Conservation (phyloP, 257 asterid genomes). For the Linderniella brevidens region DNA sequence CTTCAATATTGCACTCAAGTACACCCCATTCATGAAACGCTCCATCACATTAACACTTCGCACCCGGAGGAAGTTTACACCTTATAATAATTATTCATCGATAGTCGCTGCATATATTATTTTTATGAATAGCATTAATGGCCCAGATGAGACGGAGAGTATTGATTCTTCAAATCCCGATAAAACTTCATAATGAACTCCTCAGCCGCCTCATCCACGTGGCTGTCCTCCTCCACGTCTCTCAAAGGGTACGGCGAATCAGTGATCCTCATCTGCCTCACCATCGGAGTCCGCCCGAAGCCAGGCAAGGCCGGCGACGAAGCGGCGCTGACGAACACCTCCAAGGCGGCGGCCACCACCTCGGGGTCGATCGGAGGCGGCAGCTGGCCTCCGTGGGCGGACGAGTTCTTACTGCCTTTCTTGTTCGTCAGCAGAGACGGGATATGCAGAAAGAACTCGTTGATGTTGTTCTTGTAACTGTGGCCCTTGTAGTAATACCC, state of each 20-base stretch:
- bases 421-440: no score
- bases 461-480: no score
- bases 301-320: constrained; percentile 70
- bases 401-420: neutral
- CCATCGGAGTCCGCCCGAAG: constrained; percentile 55
- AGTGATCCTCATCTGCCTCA: constrained; percentile 69
- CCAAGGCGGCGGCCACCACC: constrained; percentile 24
- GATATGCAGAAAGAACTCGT: no score
- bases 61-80: no score
- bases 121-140: neutral
- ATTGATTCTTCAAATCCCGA: constrained; percentile 4
- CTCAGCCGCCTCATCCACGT: constrained; percentile 50
- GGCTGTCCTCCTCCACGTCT: constrained; percentile 21
- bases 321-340: constrained; percentile 19
- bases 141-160: neutral
- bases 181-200: constrained; percentile 44
- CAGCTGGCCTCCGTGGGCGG: constrained; percentile 37
- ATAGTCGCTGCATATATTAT: no score
- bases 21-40: no score
- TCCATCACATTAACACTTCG: no score
- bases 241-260: constrained; percentile 53
- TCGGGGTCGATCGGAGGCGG: constrained; percentile 11
- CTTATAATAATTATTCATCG: no score
- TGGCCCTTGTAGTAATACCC: constrained; percentile 10
- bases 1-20: no score